A percentile compares a stretch with the other conserved stretches of the same genome.
phyloP scores from a whole-genome alignment of 345 rosid species.

The Heritiera fomes region DNA sequence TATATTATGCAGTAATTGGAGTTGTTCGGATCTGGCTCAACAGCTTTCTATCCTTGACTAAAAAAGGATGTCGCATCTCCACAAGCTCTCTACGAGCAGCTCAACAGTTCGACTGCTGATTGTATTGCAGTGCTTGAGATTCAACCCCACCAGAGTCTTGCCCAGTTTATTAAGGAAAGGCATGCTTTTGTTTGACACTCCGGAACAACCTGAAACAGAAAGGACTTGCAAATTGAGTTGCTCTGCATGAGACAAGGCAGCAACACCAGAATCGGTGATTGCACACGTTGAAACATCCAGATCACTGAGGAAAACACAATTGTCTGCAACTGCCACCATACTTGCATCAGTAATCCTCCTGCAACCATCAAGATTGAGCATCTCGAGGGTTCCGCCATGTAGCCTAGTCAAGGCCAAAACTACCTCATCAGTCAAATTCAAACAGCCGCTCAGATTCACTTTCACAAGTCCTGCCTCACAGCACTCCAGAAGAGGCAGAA shows the following conservation, averaged over 20 bases:
- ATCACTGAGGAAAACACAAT: conserved; percentile 53
- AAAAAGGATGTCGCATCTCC: conserved; percentile 73
- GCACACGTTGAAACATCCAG: conserved; percentile 62
- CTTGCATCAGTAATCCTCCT: conserved; percentile 64
- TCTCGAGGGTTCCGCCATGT: conserved; percentile 61
- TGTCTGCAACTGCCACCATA: conserved; percentile 51
- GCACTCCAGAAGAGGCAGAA: conserved; percentile 49
- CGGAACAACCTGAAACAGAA: conserved; percentile 56
- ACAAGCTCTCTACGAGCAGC: conserved; percentile 47
- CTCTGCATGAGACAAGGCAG: conserved; percentile 43
- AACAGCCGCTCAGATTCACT: conserved; percentile 60
- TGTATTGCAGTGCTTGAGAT: conserved; percentile 59
- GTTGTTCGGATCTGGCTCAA: conserved; percentile 6
- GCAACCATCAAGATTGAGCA: conserved; percentile 63
- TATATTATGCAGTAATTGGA: not conserved
- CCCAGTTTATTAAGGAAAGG: conserved; percentile 46
- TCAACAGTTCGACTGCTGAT: conserved; percentile 49
- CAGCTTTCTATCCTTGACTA: conserved; percentile 24
- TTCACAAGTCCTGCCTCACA: conserved; percentile 54
- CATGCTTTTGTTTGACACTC: conserved; percentile 48
- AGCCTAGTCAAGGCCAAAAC: conserved; percentile 42
- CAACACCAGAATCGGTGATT: conserved; percentile 51
- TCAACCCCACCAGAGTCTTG: conserved; percentile 58
- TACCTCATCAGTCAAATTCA: conserved; percentile 54
- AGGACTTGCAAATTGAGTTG: conserved; percentile 56